A percentile compares a stretch with the other conserved stretches of the same genome.
phyloP scores from a whole-genome alignment of 805 yeast genomes.

The Wickerhamiella dianesei region DNA sequence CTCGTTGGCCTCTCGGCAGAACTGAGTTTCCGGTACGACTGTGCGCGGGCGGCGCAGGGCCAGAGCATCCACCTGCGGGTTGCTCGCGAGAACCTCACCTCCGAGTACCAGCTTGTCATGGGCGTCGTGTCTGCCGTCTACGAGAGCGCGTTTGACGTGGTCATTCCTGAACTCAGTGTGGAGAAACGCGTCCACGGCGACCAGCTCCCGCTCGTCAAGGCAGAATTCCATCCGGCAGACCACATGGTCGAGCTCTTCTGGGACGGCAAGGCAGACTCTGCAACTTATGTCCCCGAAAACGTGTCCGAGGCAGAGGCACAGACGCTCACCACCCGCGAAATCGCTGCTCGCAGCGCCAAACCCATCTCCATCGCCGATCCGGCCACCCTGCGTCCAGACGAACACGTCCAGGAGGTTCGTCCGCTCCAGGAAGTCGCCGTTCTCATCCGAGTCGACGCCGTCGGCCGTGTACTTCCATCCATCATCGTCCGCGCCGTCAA shows the following conservation, averaged over 20 bases:
- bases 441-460: slow-evolving; percentile 52
- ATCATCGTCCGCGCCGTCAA: slow-evolving; percentile 81
- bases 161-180: slow-evolving; percentile 60
- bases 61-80: slow-evolving; percentile 72
- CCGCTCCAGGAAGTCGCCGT: slow-evolving; percentile 73
- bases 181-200: slow-evolving; percentile 58
- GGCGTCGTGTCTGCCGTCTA: slow-evolving; percentile 86
- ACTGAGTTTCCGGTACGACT: slow-evolving; percentile 90
- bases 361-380: slow-evolving; percentile 7
- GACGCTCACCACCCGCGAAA: slow-evolving; percentile 3
- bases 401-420: slow-evolving; percentile 65
- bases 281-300: slow-evolving; percentile 59
- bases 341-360: slow-evolving; percentile 5
- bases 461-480: slow-evolving; percentile 81
- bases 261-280: slow-evolving; percentile 88
- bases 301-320: background rate
- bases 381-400: slow-evolving; percentile 43
- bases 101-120: slow-evolving; percentile 65
- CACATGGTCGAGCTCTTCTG: slow-evolving; percentile 71
- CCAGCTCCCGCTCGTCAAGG: slow-evolving; percentile 81
- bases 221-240: slow-evolving; percentile 66
- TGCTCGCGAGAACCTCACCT: slow-evolving; percentile 40
- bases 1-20: slow-evolving; percentile 51
- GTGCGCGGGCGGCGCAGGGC: slow-evolving; percentile 85
- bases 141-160: slow-evolving; percentile 89